phyloP scores from a whole-genome alignment of 192 early-diverging fungal genomes.

The Backusella mclennaniae region DNA sequence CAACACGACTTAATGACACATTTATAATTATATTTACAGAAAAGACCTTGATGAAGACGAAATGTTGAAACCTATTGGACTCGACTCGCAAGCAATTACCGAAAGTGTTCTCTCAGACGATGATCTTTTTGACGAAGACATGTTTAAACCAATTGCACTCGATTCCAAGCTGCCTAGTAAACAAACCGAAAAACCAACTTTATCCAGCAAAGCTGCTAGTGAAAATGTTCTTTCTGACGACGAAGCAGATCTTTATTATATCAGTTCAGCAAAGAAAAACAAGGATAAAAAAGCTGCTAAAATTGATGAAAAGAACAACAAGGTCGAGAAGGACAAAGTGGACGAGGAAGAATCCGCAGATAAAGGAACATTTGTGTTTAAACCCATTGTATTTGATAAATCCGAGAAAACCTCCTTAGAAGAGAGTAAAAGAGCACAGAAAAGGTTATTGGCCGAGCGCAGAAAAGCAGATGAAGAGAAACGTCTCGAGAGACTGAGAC shows the following conservation, averaged over 20 bases:
- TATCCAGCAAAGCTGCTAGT: neutral
- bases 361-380: neutral
- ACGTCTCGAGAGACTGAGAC: neutral
- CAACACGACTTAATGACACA: neutral
- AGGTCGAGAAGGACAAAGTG: neutral
- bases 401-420: neutral
- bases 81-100: neutral
- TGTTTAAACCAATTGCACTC: neutral
- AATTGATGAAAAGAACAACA: neutral
- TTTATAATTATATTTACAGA: neutral
- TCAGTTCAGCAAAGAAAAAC: neutral
- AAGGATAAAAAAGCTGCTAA: neutral
- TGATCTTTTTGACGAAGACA: neutral
- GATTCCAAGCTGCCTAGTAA: neutral
- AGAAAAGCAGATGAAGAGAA: neutral
- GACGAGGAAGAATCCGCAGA: neutral
- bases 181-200: neutral
- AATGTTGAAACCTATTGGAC: neutral
- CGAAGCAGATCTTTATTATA: neutral
- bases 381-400: neutral
- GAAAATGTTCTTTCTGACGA: conserved; percentile 3
- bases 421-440: neutral
- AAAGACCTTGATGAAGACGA: neutral
- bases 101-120: neutral
- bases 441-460: neutral